Evolutionary conservation across 1,284 basidiomycete genomes (phyloP), one percentile per base, ranked within the genome.

Genomic region (Peniophora sp.): DNA sequence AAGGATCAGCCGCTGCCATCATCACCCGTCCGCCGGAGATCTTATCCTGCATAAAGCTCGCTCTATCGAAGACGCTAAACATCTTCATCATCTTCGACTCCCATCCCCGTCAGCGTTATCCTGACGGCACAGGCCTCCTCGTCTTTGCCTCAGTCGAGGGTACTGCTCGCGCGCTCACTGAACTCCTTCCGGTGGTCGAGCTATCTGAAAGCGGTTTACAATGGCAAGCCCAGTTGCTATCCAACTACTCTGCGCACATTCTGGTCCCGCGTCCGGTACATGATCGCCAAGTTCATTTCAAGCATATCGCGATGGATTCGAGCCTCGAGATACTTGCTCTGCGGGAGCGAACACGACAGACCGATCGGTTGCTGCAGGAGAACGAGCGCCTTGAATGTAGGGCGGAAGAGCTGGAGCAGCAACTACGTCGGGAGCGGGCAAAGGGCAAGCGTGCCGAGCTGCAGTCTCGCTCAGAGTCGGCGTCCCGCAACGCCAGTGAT

Each of bases 21-120:
- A 79, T 86, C 52, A 85, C 83, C 0, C 79, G 83, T 19, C 81
- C 84, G 32, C 84, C 84, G 0, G 84, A 85, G 61, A 82, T 84
- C 50, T 63, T 86, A 23, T 69, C 73, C 19, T 77, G 79, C 58
- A 60, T 83, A 55, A 77, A 75, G 53, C 68, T 83, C 45, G 61
- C 66, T 19, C 58, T 65, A 20, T 41, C 59, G 6, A 52, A 55
- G 2, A 16, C 41, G 19, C 55, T 49, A 27, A 59, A 63, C 11
- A 51, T 78, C 12, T 84, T 78, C 56, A 69, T 77, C 45, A 64
- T 84, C 43, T 84, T 85, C 54, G 83, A 86, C 62, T 80, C 81
- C 1, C 84, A 85, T 58, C 69, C 78, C 16, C 74, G 81, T n/a
- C 70, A 73, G 0, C 44, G 52, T 14, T 75, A 84, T 57, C 77